Evolutionary conservation across 257 asterid species (phyloP), one percentile per base, ranked within the genome.

Genomic region (Henckelia pumila): DNA sequence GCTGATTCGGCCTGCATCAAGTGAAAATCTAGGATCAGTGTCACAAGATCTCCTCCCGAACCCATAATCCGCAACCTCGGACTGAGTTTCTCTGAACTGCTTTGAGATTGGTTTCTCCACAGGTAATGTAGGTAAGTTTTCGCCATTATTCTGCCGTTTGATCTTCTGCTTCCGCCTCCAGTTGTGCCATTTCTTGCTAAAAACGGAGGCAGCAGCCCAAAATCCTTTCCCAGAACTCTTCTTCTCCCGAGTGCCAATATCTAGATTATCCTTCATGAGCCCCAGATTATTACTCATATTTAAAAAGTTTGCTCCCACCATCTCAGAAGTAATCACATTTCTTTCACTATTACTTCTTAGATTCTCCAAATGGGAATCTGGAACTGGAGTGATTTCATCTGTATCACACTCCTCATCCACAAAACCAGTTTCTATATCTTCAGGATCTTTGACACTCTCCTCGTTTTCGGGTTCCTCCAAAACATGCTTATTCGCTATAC

Each of bases 91-190:
- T 28, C 95, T 76, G 75, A 50, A 85, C 28, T 83, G 91, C 80
- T 94, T 77, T 1, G 88, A 80, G 75, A 85, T 81, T 0, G 89
- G 95, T 74, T 87, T 89, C 73, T 87, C 88, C 32, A 83, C 84
- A 1, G 95, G 89, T 83, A 91, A 75, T 64, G 96, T 67, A 7
- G 95, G 71, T 6, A 82, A 69, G 64, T 72, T 82, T 32, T 71
- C 86, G 14, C 89, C 89, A 70, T 71, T 70, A 58, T 63, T 70
- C 17, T 78, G 84, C 76, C 85, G 89, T 80, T 89, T 87, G 4
- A 69, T 79, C 83, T 92, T 92, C 80, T 92, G 98, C 70, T 89
- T 89, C 26, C 80, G 79, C 82, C 96, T 84, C 98, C 95, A 92
- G 5, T 84, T 83, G 13, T 84, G 84, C 98, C 96, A 92, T 83